Conservation (phyloP, 208 protist genomes). For the Leptomonas seymouri region DNA sequence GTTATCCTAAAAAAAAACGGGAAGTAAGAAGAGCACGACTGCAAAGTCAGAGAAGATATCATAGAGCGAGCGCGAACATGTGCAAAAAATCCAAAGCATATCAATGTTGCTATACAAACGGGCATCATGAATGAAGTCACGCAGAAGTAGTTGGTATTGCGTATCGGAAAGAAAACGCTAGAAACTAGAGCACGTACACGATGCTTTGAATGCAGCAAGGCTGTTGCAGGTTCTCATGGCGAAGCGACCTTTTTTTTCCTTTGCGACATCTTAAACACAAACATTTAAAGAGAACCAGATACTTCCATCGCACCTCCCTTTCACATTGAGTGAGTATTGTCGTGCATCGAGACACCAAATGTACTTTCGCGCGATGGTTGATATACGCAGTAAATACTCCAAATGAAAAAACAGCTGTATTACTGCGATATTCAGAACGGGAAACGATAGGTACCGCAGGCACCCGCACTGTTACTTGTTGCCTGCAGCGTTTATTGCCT, state of each 20-base stretch:
- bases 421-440: not conserved
- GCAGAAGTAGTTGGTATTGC: no score
- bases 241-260: not conserved
- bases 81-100: no score
- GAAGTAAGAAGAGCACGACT: no score
- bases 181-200: no score
- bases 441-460: not conserved
- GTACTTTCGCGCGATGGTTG: not conserved
- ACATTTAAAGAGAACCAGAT: not conserved
- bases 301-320: not conserved
- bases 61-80: no score
- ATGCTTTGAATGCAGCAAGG: no score
- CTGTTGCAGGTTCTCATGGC: no score
- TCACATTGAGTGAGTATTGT: not conserved
- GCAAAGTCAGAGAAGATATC: no score
- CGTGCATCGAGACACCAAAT: constrained; percentile 6
- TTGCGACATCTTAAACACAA: not conserved
- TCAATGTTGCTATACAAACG: no score
- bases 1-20: no score
- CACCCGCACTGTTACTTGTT: not conserved
- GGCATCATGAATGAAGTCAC: no score
- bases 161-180: no score
- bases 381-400: not conserved
- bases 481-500: not conserved
- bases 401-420: constrained; percentile 3